Percentiles rank a stretch among this genome's conserved stretches.
Evolutionary conservation across 495 filamentous ascomycete genomes (phyloP).

Genomic region (Paragyromitra xinjiangensis): DNA sequence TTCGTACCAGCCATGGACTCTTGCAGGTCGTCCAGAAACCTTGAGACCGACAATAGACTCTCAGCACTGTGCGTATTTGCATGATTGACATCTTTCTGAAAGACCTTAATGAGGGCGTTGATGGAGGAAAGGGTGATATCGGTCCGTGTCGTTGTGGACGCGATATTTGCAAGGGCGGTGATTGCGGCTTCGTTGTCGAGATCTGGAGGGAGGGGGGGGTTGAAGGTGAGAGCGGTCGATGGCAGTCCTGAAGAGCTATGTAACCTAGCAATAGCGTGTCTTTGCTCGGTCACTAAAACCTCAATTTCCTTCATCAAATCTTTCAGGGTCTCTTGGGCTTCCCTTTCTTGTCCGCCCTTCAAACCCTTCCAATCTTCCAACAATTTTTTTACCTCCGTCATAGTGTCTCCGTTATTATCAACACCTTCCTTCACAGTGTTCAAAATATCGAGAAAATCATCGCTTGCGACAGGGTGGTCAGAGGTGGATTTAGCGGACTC

Average conservation of each 20-base stretch:
- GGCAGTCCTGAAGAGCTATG: constrained; percentile 47
- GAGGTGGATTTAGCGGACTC: constrained; percentile 2
- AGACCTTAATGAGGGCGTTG: constrained; percentile 56
- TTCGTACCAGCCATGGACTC: constrained; percentile 52
- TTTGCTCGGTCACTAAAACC: constrained; percentile 53
- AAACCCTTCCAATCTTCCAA: constrained; percentile 55
- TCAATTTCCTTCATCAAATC: constrained; percentile 56
- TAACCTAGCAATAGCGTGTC: constrained; percentile 54
- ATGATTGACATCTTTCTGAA: constrained; percentile 55
- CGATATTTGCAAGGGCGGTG: constrained; percentile 57
- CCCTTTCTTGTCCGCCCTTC: constrained; percentile 53
- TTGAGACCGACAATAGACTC: constrained; percentile 50
- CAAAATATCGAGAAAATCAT: constrained; percentile 51
- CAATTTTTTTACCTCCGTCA: constrained; percentile 49
- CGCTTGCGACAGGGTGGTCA: constrained; percentile 22
- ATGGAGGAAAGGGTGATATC: constrained; percentile 57
- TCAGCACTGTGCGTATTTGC: constrained; percentile 55
- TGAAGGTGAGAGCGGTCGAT: constrained; percentile 56
- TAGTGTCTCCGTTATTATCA: constrained; percentile 27
- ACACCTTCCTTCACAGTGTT: constrained; percentile 52
- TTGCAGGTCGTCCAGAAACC: constrained; percentile 56
- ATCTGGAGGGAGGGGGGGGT: constrained; percentile 55
- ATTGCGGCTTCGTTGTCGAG: constrained; percentile 57
- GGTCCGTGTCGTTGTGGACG: constrained; percentile 57
- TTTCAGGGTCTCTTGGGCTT: constrained; percentile 51